Conservation (phyloP, 805 yeast genomes). For the Spencermartinsiella europaea region DNA sequence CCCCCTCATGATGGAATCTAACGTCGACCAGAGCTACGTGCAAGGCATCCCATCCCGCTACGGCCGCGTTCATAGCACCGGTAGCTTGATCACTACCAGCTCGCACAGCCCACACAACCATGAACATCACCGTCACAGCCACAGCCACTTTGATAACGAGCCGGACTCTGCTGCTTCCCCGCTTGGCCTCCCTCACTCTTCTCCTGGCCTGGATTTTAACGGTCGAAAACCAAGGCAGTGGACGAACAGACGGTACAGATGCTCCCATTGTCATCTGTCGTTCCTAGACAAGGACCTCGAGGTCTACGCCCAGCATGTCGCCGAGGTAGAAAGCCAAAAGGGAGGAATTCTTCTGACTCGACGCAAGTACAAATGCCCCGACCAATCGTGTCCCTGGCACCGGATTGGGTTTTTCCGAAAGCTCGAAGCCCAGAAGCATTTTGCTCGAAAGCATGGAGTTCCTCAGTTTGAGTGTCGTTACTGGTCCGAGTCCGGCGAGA, state of each 20-base stretch:
- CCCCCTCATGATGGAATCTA: neutral
- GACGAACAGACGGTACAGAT: conserved; percentile 19
- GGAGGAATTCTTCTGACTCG: conserved; percentile 13
- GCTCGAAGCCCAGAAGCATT: conserved; percentile 26
- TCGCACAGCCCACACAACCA: neutral
- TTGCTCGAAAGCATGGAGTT: conserved; percentile 25
- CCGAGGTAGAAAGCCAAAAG: conserved; percentile 13
- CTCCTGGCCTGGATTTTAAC: conserved; percentile 16
- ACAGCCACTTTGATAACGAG: too few species aligned
- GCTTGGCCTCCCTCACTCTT: neutral
- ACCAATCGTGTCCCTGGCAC: conserved; percentile 24
- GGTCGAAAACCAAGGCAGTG: conserved; percentile 21
- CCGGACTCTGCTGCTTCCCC: conserved; percentile 3
- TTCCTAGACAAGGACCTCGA: conserved; percentile 19
- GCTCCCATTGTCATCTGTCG: conserved; percentile 18
- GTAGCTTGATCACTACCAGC: neutral
- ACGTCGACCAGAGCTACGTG: neutral
- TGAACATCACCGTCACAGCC: too few species aligned
- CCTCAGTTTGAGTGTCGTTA: conserved; percentile 28
- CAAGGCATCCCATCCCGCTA: neutral
- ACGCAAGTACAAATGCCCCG: conserved; percentile 26
- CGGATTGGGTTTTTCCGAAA: conserved; percentile 26
- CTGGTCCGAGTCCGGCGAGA: conserved; percentile 25
- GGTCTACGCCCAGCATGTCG: conserved; percentile 18
- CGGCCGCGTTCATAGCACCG: neutral